Evolutionary conservation across 441 rosid species (phyloP), one percentile per base, ranked within the genome.

Genomic region (Pelargonium myrrhifolium): DNA sequence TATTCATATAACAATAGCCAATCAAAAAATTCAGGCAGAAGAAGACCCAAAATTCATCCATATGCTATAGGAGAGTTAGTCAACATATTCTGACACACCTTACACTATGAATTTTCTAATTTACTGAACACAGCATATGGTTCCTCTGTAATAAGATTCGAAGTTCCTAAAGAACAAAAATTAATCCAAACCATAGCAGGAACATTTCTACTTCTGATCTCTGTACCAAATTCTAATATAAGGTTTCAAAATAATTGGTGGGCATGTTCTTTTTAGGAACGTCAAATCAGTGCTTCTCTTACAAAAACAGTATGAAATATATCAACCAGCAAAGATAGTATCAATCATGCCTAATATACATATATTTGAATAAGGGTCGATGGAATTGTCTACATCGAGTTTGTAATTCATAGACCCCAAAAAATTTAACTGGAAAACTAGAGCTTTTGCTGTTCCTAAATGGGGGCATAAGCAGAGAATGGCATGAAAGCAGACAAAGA

Each of bases 51-150:
- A 10, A 58, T 22, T 58, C 62, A 21, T 20, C 31, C 22, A 21
- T 10, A 3, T 21, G 31, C 62, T 21, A 56, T 56, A 21, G 24
- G 22, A 56, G 12, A 20, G 31, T 14, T 55, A 55, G 10, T 55
- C 37, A 59, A 24, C 63, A 59, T 6, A 60, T 60, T 21, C 0
- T 14, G 20, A 26, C 64, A 60, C 40, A 37, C 15, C 18, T 60
- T 60, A 12, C 14, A 56, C 62, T 10, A 55, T 1, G 60, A 22
- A 60, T 61, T 28, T 21, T 61, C 64, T 61, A 42, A 61, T 61
- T 6, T 28, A 28, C 20, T 61, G 35, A 2, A 28, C 1, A 26
- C 7, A 0, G 9, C 8, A 28, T 1, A 28, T 0, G 42, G n/a
- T 61, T 61, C 39, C 40, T 2, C n/a, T 60, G 40, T 18, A 28